Conservation (phyloP, 192 early-diverging fungal genomes). For the Chytriomyces sp. region DNA sequence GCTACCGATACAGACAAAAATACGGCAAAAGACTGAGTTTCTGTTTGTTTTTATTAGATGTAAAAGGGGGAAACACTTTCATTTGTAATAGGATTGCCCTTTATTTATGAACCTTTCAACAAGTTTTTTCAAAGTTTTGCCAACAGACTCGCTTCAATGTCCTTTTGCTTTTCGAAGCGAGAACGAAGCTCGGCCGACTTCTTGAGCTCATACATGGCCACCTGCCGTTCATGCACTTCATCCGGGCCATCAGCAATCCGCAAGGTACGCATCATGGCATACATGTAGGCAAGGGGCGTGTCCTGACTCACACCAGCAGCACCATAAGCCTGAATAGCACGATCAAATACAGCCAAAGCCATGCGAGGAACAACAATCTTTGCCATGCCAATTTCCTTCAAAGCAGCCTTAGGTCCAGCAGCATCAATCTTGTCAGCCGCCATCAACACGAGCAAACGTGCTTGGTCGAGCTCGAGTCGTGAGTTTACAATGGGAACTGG, state of each 20-base stretch:
- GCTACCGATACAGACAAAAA: neutral
- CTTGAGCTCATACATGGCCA: constrained; percentile 63
- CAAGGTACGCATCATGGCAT: constrained; percentile 79
- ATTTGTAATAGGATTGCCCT: neutral
- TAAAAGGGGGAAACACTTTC: neutral
- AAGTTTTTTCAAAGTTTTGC: constrained; percentile 31
- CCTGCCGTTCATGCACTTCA: constrained; percentile 86
- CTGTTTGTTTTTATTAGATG: neutral
- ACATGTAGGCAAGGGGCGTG: constrained; percentile 81
- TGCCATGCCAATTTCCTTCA: constrained; percentile 96
- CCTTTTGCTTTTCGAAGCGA: constrained; percentile 37
- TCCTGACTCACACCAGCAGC: constrained; percentile 91
- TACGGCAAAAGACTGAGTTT: neutral
- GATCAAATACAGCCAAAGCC: constrained; percentile 78
- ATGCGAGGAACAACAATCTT: constrained; percentile 89
- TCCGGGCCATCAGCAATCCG: constrained; percentile 95
- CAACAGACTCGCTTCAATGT: constrained; percentile 14
- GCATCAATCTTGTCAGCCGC: constrained; percentile 93
- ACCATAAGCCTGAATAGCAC: constrained; percentile 92
- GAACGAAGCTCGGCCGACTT: constrained; percentile 25
- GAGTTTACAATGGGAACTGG: constrained; percentile 85
- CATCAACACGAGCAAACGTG: constrained; percentile 88
- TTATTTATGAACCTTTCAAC: neutral
- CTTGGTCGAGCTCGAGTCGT: constrained; percentile 90
- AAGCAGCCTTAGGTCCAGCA: constrained; percentile 82